phyloP scores from a whole-genome alignment of 345 rosid genomes.

The Hevea brasiliensis region DNA sequence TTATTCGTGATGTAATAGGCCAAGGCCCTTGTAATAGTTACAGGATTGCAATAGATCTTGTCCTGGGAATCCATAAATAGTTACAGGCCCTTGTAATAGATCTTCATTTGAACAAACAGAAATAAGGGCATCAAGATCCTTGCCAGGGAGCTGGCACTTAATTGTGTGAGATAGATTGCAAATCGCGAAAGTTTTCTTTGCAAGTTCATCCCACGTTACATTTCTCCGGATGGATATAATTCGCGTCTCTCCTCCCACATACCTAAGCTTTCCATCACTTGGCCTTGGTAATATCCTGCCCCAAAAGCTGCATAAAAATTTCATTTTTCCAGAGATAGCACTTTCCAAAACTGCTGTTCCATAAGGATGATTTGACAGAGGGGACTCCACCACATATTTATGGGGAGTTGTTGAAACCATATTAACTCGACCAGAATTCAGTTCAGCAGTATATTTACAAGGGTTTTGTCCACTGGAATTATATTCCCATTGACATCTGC shows the following conservation, averaged over 20 bases:
- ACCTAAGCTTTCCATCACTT: slow-evolving; percentile 77
- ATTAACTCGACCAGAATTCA: slow-evolving; percentile 16
- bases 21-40: too few relatives aligned
- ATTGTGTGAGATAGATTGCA: slow-evolving; percentile 69
- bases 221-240: slow-evolving; percentile 62
- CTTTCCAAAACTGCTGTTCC: slow-evolving; percentile 32
- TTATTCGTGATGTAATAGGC: too few relatives aligned
- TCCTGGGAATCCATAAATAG: too few relatives aligned
- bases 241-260: slow-evolving; percentile 88
- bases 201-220: slow-evolving; percentile 56
- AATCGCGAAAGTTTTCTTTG: slow-evolving; percentile 60
- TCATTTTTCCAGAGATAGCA: slow-evolving; percentile 45
- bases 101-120: slow-evolving; percentile 87
- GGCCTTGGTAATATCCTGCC: slow-evolving; percentile 85
- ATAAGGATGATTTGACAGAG: slow-evolving; percentile 35
- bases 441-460: slow-evolving; percentile 24
- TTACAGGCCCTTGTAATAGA: too few relatives aligned
- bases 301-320: slow-evolving; percentile 82
- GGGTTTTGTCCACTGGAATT: slow-evolving; percentile 23
- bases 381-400: slow-evolving; percentile 31
- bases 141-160: slow-evolving; percentile 90
- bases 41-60: too few relatives aligned
- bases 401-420: slow-evolving; percentile 17
- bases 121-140: slow-evolving; percentile 87
- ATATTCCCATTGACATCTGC: slow-evolving; percentile 33